Evolutionary conservation across 345 rosid genomes (phyloP).

Genomic region (Lepidium didymum): DNA sequence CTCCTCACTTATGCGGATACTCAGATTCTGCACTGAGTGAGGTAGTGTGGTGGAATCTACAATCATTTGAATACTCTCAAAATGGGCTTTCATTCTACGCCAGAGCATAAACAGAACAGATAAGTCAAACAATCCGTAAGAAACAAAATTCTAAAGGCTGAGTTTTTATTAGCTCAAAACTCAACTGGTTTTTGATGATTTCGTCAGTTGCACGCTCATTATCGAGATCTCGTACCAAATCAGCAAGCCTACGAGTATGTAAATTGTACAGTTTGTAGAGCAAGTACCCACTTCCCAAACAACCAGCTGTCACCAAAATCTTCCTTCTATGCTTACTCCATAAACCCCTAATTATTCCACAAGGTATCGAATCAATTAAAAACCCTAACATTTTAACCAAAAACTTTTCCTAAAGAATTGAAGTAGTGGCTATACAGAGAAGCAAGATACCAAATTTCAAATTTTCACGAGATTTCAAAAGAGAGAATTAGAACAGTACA

Average conservation of each 20-base stretch:
- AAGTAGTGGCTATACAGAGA: not conserved
- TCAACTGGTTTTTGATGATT: conserved; percentile 76
- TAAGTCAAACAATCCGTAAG: not conserved
- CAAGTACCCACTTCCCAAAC: conserved; percentile 78
- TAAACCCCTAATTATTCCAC: conserved; percentile 40
- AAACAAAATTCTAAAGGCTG: not conserved
- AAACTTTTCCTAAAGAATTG: not conserved
- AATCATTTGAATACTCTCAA: conserved; percentile 72
- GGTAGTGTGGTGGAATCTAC: conserved; percentile 75
- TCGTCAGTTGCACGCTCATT: conserved; percentile 52
- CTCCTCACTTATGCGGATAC: conserved; percentile 50
- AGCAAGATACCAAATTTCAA: not conserved
- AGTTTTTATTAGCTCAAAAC: conserved; percentile 13
- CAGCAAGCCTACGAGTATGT: conserved; percentile 45
- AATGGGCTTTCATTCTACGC: conserved; percentile 70
- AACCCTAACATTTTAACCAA: not conserved
- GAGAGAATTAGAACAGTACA: not conserved
- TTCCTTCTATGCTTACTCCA: conserved; percentile 84
- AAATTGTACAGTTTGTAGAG: conserved; percentile 59
- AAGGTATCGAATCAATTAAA: not conserved
- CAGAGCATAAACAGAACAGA: not conserved
- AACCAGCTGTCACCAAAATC: conserved; percentile 56
- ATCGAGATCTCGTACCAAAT: conserved; percentile 50
- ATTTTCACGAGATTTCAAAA: not conserved
- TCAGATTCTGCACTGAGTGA: conserved; percentile 57